Conservation (phyloP, 441 rosid genomes). For the Metrosideros polymorpha region DNA sequence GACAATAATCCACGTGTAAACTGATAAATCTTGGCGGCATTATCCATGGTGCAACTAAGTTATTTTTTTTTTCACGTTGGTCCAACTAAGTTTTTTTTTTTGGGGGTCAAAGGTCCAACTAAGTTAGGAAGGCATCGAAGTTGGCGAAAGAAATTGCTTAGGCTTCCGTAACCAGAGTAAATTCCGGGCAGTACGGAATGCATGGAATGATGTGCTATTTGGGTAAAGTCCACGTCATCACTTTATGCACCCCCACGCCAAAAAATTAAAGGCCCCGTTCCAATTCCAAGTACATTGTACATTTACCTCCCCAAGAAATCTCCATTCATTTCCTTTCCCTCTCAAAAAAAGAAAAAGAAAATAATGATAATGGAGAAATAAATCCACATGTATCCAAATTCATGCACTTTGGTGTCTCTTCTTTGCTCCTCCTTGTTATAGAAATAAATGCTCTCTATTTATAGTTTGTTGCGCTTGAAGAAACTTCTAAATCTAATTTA, state of each 20-base stretch:
- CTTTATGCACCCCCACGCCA: background rate
- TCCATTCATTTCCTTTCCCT: background rate
- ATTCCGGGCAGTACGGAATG: background rate
- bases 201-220: background rate
- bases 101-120: no score
- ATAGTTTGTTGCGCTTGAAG: background rate
- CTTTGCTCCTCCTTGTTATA: background rate
- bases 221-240: background rate
- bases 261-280: background rate
- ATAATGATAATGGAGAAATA: background rate
- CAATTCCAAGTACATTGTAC: background rate
- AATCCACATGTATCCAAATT: background rate
- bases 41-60: background rate
- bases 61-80: no score
- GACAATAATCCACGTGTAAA: no score
- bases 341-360: background rate
- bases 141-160: background rate
- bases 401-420: background rate
- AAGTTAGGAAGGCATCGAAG: background rate
- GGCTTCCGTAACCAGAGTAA: background rate
- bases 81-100: background rate
- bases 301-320: background rate
- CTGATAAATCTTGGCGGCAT: background rate
- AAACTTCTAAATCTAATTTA: background rate
- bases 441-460: background rate